Evolutionary conservation across 257 asterid genomes (phyloP).

Genomic region (Ehretia macrophylla): DNA sequence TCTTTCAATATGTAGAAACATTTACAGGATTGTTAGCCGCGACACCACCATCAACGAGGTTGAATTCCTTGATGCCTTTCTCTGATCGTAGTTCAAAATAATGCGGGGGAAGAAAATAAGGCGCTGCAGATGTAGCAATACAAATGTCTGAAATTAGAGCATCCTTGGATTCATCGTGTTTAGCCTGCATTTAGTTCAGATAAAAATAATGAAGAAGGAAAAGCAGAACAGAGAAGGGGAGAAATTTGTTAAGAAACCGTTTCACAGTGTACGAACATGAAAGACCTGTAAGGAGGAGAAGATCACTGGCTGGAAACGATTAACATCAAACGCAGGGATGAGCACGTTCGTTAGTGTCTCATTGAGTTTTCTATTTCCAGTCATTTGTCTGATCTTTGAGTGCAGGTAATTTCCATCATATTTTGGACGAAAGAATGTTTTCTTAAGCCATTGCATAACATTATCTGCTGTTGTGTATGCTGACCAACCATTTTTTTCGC

Average conservation of each 20-base stretch:
- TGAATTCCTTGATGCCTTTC: neutral
- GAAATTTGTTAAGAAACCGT: too few relatives aligned
- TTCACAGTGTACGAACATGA: too few relatives aligned
- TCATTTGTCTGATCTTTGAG: neutral
- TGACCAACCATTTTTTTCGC: too few relatives aligned
- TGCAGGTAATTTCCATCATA: neutral
- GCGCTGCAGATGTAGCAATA: conserved; percentile 3
- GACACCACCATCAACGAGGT: conserved; percentile 6
- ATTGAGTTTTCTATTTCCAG: neutral
- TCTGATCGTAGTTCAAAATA: neutral
- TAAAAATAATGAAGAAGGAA: too few relatives aligned
- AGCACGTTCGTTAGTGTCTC: conserved; percentile 4
- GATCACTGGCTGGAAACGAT: neutral
- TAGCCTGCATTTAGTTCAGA: neutral
- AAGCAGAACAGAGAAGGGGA: too few relatives aligned
- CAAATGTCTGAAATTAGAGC: neutral
- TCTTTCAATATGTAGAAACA: too few relatives aligned
- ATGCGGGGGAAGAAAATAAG: conserved; percentile 2
- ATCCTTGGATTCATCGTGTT: neutral
- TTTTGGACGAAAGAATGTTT: neutral
- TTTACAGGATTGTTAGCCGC: conserved; percentile 6
- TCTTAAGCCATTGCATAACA: neutral
- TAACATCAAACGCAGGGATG: conserved; percentile 6
- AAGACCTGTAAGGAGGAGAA: conserved; percentile 3
- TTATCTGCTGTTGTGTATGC: too few relatives aligned